phyloP scores from a whole-genome alignment of 148 eudicot genomes.

The Camellia sinensis region DNA sequence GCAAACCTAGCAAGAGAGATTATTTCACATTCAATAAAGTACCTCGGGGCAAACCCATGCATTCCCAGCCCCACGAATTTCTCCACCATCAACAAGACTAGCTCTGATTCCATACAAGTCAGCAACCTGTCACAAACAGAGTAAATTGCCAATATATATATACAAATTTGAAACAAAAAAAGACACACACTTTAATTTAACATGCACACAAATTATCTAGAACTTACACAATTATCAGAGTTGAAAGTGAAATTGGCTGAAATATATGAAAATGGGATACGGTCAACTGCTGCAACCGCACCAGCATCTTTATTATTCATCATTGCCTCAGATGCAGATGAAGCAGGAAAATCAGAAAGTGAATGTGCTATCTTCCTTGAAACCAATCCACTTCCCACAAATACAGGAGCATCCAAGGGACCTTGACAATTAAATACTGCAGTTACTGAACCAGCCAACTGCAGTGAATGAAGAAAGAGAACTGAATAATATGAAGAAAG shows the following conservation, averaged over 20 bases:
- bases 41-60: slow-evolving; percentile 99
- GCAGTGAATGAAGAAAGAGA: slow-evolving; percentile 25
- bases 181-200: not conserved
- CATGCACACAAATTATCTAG: slow-evolving; percentile 10
- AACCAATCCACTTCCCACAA: slow-evolving; percentile 96
- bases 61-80: slow-evolving; percentile 99
- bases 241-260: slow-evolving; percentile 97
- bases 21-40: slow-evolving; percentile 17
- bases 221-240: slow-evolving; percentile 92
- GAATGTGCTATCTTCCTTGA: slow-evolving; percentile 72
- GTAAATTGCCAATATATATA: not conserved
- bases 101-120: slow-evolving; percentile 98
- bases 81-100: slow-evolving; percentile 95
- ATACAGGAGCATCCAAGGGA: slow-evolving; percentile 92
- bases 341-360: slow-evolving; percentile 48
- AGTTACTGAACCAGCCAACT: slow-evolving; percentile 93
- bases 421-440: slow-evolving; percentile 99
- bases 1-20: slow-evolving; percentile 14
- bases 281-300: slow-evolving; percentile 94
- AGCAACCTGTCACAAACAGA: slow-evolving; percentile 63
- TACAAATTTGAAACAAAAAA: not conserved
- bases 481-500: not conserved
- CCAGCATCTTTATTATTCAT: slow-evolving; percentile 90
- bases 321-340: slow-evolving; percentile 83
- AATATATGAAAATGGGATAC: slow-evolving; percentile 76